These are phyloP conservation scores for Graphilbum sp. DNA, from an alignment of 2,329 filamentous ascomycete genomes.

Conservation along the genomic window DNA sequence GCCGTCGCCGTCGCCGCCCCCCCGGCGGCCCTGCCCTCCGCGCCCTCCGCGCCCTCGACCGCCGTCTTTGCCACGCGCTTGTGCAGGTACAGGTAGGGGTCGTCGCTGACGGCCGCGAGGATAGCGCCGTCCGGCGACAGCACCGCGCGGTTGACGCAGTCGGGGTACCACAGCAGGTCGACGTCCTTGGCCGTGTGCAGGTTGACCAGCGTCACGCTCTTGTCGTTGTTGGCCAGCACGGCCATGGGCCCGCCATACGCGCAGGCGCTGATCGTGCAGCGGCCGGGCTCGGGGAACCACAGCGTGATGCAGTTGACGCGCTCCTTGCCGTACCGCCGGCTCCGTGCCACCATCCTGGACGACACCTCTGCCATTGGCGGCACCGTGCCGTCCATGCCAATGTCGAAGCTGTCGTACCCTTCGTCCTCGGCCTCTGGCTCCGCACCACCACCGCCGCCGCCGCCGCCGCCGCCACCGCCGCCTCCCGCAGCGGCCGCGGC, in stretches of 20 bases:
- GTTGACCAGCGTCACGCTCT: constrained; percentile 70
- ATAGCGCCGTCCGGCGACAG: constrained; percentile 77
- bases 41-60: too few relatives aligned
- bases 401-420: constrained; percentile 7
- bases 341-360: constrained; percentile 23
- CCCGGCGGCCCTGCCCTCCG: neutral
- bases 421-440: constrained; percentile 4
- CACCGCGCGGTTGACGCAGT: constrained; percentile 86
- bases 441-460: constrained; percentile 14
- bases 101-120: constrained; percentile 73
- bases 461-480: constrained; percentile 6
- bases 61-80: constrained; percentile 25
- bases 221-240: constrained; percentile 79
- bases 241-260: constrained; percentile 42
- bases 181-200: constrained; percentile 49
- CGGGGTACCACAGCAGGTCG: constrained; percentile 56
- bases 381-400: neutral
- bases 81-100: constrained; percentile 75
- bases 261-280: constrained; percentile 11
- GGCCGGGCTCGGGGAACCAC: constrained; percentile 34
- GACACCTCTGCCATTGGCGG: constrained; percentile 3
- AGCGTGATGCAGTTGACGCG: constrained; percentile 52
- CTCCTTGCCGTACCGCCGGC: constrained; percentile 38
- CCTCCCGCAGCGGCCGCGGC: too few relatives aligned
- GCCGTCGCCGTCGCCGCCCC: too few relatives aligned